phyloP scores from a whole-genome alignment of 2,329 filamentous ascomycete genomes.

The Pseudopyrenochaeta lycopersici region DNA sequence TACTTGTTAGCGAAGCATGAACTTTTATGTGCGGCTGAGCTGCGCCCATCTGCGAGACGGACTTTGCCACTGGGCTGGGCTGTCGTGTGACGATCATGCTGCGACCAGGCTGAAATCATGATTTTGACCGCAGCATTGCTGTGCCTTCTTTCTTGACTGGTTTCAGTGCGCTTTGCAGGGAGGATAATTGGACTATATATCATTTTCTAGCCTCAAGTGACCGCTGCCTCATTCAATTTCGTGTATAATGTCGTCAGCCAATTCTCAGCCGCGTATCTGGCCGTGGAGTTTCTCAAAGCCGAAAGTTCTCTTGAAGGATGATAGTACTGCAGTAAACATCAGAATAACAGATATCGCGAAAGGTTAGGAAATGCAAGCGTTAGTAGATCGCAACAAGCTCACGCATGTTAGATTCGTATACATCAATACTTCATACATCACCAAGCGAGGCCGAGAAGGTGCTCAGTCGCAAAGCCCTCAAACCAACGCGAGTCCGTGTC shows the following conservation, averaged over 20 bases:
- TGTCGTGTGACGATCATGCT: neutral
- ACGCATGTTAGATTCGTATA: neutral
- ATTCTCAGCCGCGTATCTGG: neutral
- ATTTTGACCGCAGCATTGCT: neutral
- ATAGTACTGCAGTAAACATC: neutral
- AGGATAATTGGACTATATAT: neutral
- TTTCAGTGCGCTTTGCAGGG: neutral
- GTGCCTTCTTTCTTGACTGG: neutral
- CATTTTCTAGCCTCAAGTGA: neutral
- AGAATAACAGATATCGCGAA: neutral
- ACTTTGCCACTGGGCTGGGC: neutral
- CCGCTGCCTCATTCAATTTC: neutral
- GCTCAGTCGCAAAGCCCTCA: neutral
- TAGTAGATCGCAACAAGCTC: neutral
- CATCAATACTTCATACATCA: neutral
- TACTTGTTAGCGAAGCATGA: neutral
- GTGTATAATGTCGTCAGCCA: neutral
- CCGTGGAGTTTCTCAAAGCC: neutral
- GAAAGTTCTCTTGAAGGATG: neutral
- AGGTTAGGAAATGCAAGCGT: neutral
- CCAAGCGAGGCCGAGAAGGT: neutral
- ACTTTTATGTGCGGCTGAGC: neutral
- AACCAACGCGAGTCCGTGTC: neutral
- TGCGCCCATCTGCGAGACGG: neutral
- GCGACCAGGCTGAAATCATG: neutral